These are phyloP conservation scores for Pinus taeda DNA, from an alignment of 75 land plant genomes.

Conservation along the genomic window DNA sequence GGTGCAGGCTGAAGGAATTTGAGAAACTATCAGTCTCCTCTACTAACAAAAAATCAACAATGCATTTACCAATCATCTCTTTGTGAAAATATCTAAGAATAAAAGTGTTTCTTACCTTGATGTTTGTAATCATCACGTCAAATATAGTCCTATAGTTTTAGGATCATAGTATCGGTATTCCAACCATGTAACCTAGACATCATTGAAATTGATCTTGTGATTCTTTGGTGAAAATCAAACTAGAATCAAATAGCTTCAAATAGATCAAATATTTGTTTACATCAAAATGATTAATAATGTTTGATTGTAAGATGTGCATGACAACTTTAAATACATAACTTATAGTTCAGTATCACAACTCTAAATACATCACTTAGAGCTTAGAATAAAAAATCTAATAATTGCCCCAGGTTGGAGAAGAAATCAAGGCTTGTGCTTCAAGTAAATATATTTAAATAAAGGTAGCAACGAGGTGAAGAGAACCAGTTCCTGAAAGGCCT, in stretches of 20 bases:
- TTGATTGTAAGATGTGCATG: not conserved
- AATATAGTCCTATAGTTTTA: conserved; percentile 92
- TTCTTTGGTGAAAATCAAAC: conserved; percentile 53
- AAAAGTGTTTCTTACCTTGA: conserved; percentile 49
- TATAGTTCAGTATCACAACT: not conserved
- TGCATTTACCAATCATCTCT: not conserved
- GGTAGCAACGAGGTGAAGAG: conserved; percentile 96
- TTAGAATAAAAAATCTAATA: not conserved
- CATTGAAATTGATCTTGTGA: conserved; percentile 97
- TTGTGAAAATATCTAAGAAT: not conserved
- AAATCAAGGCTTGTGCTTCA: conserved; percentile 76
- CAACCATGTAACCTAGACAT: conserved; percentile 95
- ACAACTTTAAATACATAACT: not conserved
- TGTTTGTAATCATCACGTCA: conserved; percentile 96
- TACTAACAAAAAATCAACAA: not conserved
- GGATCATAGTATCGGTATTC: conserved; percentile 97
- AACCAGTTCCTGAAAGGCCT: conserved; percentile 95
- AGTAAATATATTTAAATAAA: conserved; percentile 90
- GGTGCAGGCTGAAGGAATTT: conserved; percentile 71
- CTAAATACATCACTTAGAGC: too few species aligned
- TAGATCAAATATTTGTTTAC: not conserved
- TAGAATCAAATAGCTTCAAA: not conserved
- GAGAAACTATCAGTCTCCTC: not conserved
- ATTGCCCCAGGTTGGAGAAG: conserved; percentile 98
- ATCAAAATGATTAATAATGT: not conserved